Evolutionary conservation across 306 rosid species (phyloP).

Genomic region (Rosa persica): DNA sequence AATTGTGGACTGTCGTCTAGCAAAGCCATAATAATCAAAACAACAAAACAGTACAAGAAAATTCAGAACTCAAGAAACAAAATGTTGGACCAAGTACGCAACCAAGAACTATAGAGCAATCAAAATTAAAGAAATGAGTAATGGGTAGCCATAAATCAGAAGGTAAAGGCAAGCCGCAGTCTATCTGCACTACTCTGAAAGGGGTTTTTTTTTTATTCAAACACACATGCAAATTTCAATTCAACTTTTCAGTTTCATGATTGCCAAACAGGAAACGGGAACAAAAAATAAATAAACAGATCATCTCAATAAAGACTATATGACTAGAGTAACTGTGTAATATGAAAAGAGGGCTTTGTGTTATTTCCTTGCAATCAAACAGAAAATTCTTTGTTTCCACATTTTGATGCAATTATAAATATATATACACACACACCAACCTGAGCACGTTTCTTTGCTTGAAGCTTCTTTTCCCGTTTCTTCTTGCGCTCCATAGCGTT

Average conservation of each 20-base stretch:
- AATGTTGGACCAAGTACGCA: background rate
- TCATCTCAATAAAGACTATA: background rate
- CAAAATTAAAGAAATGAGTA: background rate
- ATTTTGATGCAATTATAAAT: background rate
- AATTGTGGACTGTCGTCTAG: background rate
- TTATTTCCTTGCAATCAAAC: background rate
- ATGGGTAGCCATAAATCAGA: background rate
- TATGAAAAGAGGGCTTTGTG: background rate
- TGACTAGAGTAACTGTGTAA: background rate
- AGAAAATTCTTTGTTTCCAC: background rate
- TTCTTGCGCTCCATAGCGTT: constrained; percentile 74
- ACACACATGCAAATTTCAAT: background rate
- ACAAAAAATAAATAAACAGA: background rate
- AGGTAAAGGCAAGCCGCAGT: background rate
- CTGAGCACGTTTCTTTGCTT: constrained; percentile 79
- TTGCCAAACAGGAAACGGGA: background rate
- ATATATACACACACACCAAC: constrained; percentile 27
- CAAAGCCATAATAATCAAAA: background rate
- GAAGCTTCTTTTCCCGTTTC: constrained; percentile 72
- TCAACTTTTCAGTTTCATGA: background rate
- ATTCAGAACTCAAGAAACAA: background rate
- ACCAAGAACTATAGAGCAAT: background rate
- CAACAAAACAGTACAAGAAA: background rate
- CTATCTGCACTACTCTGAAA: background rate
- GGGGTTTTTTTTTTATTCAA: too few relatives aligned